Base-by-base conservation (phyloP, 1,284 basidiomycete species). In the Rhodofomes roseus region DNA sequence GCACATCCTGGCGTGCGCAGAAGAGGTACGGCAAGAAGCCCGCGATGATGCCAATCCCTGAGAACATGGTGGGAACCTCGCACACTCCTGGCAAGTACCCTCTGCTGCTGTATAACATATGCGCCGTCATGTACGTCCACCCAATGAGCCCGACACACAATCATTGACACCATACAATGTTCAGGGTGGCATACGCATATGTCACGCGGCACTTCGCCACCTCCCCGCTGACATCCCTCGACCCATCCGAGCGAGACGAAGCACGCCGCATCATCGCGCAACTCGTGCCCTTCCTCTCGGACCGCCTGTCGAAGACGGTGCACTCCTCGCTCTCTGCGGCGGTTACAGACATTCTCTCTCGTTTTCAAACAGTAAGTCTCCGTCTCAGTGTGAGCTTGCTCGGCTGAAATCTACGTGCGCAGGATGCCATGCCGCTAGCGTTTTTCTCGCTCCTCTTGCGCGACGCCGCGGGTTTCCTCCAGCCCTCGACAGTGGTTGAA, bases 151-250 rank as follows among this genome's bases (percentile, higher is more conserved):
- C 11, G 53, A 40, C 16, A 18, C 25, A 20, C 31, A 1, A 48
- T 34, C 37, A 9, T 8, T 39, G 5, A 39, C n/a, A n/a, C n/a
- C n/a, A n/a, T n/a, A 18, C 25, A 46, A 56, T 34, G 23, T 44
- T 25, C 57, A 91, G 89, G 58, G 75, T 90, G 53, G 80, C 84
- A 14, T 92, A 92, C 66, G 76, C 82, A 2, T 90, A 85, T 65
- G 73, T 77, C 18, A 84, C 83, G 27, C 84, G 90, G 8, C 79
- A 79, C 64, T 72, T 92, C 37, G 79, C 80, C 8, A 70, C 77
- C 8, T 88, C 87, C 0, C 81, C 86, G 0, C 71, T 92, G 46
- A 77, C 79, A 1, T 55, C 64, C 22, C 60, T 78, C 9, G 74
- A 75, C 9, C 72, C 78, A 40, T 68, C 76, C 8, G 83, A 86